Conservation (phyloP, 2,329 filamentous ascomycete species). For the Chlorencoelia australis region DNA sequence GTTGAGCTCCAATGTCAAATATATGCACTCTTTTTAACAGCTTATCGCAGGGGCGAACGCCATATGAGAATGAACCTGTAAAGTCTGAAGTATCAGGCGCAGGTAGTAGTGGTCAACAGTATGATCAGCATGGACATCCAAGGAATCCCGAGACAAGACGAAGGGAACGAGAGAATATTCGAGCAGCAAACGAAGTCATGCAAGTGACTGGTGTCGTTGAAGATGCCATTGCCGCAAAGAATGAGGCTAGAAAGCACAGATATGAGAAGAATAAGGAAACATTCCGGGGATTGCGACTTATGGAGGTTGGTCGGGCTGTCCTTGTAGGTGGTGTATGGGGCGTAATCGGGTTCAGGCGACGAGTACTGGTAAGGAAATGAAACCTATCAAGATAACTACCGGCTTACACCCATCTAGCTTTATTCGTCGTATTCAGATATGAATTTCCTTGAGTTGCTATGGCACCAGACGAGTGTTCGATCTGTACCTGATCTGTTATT, state of each 20-base stretch:
- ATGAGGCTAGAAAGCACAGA: conserved; percentile 13
- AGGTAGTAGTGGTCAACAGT: conserved; percentile 16
- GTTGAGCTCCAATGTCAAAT: too few relatives aligned
- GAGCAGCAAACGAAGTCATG: conserved; percentile 29
- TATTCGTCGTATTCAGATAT: conserved; percentile 23
- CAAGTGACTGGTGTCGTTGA: conserved; percentile 28
- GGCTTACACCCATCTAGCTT: conserved; percentile 19
- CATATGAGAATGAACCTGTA: conserved; percentile 26
- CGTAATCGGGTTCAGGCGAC: conserved; percentile 24
- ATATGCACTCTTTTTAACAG: too few relatives aligned
- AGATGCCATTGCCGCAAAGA: conserved; percentile 18
- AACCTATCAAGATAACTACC: neutral
- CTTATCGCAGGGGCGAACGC: conserved; percentile 24
- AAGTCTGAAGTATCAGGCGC: conserved; percentile 7
- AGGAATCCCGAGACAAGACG: conserved; percentile 25
- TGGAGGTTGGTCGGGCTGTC: conserved; percentile 21
- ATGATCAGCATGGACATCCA: conserved; percentile 26
- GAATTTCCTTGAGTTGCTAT: conserved; percentile 19
- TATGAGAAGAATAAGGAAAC: conserved; percentile 20
- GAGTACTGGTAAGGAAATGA: conserved; percentile 21
- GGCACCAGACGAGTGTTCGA: conserved; percentile 13
- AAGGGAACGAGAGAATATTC: conserved; percentile 24
- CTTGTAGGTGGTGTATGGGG: conserved; percentile 27
- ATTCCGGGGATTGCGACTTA: conserved; percentile 19
- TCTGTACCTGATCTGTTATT: conserved; percentile 18